phyloP scores from a whole-genome alignment of 2,329 filamentous ascomycete genomes.

The Blastomyces emzantsi region DNA sequence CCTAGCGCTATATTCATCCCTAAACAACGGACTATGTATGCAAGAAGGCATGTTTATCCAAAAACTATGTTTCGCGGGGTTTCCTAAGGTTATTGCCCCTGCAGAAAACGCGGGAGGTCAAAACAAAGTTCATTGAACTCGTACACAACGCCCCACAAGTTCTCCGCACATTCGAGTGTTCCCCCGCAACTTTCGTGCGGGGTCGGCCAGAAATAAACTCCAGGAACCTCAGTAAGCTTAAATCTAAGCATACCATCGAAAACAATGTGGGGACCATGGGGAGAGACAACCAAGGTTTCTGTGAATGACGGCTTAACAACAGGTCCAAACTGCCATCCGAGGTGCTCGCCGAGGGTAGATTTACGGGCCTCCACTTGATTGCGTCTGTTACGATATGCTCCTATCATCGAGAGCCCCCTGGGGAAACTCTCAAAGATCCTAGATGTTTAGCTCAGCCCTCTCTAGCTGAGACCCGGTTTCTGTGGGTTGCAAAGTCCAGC shows the following conservation, averaged over 20 bases:
- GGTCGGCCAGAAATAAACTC: background rate
- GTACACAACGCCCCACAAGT: slow-evolving; percentile 1
- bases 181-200: background rate
- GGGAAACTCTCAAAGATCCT: background rate
- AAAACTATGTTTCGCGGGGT: background rate
- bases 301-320: background rate
- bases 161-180: background rate
- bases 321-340: background rate
- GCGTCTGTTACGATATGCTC: too few relatives aligned
- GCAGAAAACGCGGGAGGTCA: background rate
- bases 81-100: background rate
- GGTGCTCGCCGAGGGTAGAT: background rate
- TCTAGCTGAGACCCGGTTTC: too few relatives aligned
- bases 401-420: background rate
- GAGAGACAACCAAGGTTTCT: background rate
- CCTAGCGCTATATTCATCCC: background rate
- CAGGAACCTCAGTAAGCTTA: background rate
- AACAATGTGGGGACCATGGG: background rate
- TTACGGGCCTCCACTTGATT: background rate
- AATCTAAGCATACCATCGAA: background rate
- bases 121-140: background rate
- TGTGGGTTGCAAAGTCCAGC: too few relatives aligned
- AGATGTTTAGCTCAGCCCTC: background rate
- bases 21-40: background rate
- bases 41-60: background rate